A percentile compares a stretch with the other conserved stretches of the same genome.
phyloP scores from a whole-genome alignment of 2,329 filamentous ascomycete species.

The Taxawa tesnikishii region DNA sequence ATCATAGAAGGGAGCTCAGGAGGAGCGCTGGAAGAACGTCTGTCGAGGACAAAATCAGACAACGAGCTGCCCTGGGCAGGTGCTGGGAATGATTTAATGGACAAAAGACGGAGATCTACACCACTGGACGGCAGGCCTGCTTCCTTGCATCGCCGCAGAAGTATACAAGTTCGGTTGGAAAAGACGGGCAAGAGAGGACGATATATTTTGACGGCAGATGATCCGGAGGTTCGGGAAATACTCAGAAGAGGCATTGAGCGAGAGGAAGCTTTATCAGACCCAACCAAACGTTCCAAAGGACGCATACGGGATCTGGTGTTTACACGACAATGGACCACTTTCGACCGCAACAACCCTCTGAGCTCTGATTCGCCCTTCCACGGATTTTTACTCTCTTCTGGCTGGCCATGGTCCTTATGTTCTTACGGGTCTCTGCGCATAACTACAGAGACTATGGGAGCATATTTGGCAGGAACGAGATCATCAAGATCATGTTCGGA shows the following conservation, averaged over 20 bases:
- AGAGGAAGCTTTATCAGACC: conserved; percentile 21
- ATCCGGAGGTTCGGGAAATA: conserved; percentile 35
- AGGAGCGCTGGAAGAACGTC: conserved; percentile 2
- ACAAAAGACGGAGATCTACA: no score
- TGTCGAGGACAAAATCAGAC: conserved; percentile 6
- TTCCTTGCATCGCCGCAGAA: conserved; percentile 17
- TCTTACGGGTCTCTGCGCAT: conserved; percentile 52
- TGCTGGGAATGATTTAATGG: no score
- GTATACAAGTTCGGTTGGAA: conserved; percentile 35
- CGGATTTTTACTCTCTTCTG: conserved; percentile 74
- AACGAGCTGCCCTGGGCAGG: no score
- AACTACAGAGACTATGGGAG: conserved; percentile 61
- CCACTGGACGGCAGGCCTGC: conserved; percentile 1
- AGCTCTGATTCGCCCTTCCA: conserved; percentile 59
- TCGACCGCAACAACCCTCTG: conserved; percentile 58
- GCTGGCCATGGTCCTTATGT: conserved; percentile 54
- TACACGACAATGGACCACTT: conserved; percentile 59
- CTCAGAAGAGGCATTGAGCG: conserved; percentile 29
- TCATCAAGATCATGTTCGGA: conserved; percentile 55
- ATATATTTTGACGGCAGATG: conserved; percentile 37
- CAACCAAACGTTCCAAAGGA: conserved; percentile 21
- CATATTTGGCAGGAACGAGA: conserved; percentile 58
- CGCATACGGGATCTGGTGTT: conserved; percentile 51
- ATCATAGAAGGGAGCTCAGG: conserved; percentile 20
- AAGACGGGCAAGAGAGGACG: conserved; percentile 31